Conservation (phyloP, 805 yeast genomes). For the Nakazawaea wickerhamii region DNA sequence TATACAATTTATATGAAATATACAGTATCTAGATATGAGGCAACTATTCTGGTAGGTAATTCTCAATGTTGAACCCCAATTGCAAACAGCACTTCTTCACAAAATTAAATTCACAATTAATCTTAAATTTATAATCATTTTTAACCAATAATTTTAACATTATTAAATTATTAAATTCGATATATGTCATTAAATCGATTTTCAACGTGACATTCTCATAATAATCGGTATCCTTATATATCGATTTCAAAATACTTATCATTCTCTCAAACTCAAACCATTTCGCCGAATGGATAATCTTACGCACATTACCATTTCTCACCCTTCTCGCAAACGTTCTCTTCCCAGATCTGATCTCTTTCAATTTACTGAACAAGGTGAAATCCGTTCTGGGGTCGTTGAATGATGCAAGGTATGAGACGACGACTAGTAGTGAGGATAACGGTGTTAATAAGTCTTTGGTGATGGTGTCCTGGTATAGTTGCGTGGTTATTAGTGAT, state of each 20-base stretch:
- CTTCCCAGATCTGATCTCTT: constrained; percentile 35
- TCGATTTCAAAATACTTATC: constrained; percentile 72
- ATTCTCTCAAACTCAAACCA: constrained; percentile 74
- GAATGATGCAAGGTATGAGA: constrained; percentile 80
- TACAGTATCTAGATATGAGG: not conserved
- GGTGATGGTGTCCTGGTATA: too few species aligned
- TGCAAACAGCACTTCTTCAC: constrained; percentile 57
- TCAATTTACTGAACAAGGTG: constrained; percentile 61
- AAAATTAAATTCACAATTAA: constrained; percentile 66
- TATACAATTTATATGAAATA: not conserved
- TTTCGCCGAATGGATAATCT: constrained; percentile 52
- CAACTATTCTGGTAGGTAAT: constrained; percentile 43
- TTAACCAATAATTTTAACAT: constrained; percentile 51
- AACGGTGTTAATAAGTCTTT: constrained; percentile 1
- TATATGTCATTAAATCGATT: constrained; percentile 38
- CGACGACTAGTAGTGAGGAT: constrained; percentile 68
- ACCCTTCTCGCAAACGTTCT: constrained; percentile 35
- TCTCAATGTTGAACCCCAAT: constrained; percentile 59
- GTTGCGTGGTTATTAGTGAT: too few species aligned
- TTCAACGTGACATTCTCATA: constrained; percentile 18
- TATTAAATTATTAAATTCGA: constrained; percentile 54
- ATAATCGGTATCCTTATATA: constrained; percentile 41
- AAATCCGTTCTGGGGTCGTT: constrained; percentile 66
- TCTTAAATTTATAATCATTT: constrained; percentile 71
- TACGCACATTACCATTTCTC: constrained; percentile 48